Base-by-base conservation (phyloP, 306 rosid genomes). In the Ormosia emarginata region DNA sequence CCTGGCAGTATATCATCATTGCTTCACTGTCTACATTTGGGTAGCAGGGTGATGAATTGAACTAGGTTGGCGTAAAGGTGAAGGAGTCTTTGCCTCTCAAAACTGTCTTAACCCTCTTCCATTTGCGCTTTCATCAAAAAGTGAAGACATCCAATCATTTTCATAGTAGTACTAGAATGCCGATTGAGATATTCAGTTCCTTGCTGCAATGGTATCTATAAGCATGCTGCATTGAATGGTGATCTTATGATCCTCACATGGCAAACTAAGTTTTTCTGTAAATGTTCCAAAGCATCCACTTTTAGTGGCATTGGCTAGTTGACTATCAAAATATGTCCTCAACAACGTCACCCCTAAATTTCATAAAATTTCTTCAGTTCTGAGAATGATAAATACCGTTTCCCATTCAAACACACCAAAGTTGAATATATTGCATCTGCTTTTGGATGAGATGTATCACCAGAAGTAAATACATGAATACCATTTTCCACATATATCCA, bases 401-500 rank as follows among this genome's bases (percentile, higher is more conserved):
- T 86, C 49, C 77, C 83, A 49, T 86, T 82, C 86, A 93, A 89
- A 77, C 83, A 72, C 73, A 50, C 75, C 72, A 91, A 84, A 71
- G 80, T 81, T 63, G 84, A 86, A 81, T 87, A 90, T 85, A 90
- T 80, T 55, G 82, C 85, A 79, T 85, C 88, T 65, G 89, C 84
- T 85, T 84, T 74, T 59, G 86, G 65, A 82, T 90, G 97, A 76
- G 87, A 83, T 74, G 80, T 67, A 83, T 89, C 92, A 7, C 89
- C 85, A 64, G 94, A 91, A 68, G 91, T 90, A 84, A 93, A 93
- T 70, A 86, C 83, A 78, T 93, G 94, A 44, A 84, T 79, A 53
- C 86, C 87, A 84, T 88, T 88, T 75, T 86, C 89, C 63, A 89
- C 89, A 34, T 82, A 89, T 75, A 93, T 75, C 98, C 98, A 91